Base-by-base conservation (phyloP, 805 yeast genomes). In the Ogataea sp. region DNA sequence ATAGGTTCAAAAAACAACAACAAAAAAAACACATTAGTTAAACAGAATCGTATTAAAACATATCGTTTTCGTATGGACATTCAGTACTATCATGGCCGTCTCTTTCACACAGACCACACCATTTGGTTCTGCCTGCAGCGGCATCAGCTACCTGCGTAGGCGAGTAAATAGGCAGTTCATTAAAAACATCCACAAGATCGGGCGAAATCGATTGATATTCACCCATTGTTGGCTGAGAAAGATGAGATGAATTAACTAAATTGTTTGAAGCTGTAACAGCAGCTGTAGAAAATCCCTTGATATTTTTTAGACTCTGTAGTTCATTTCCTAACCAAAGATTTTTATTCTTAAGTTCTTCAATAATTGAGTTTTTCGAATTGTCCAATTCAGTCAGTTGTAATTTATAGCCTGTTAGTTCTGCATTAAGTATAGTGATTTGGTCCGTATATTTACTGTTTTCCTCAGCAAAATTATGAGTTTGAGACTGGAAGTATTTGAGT, bases 91-190 rank as follows among this genome's bases (percentile, higher is more conserved):
- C 80, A 55, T 90, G 98, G 1, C 97, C 98, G 34, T 76, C 79
- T 39, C 86, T 67, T 57, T 90, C 97, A 62, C 98, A 90, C 39
- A 87, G 66, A 0, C 95, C 96, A 63, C 98, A 90, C 95, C 96
- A 90, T 45, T 75, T 70, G 21, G 64, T 64, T 33, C 89, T 70
- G 1, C 96, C 96, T 2, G 76, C 77, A 0, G 88, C 68, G 1
- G 89, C 83, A 55, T 86, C 93, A 13, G 60, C 53, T 17, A 60
- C 58, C 1, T 49, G 55, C 4, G 64, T 62, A 0, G 86, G 83
- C 30, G 61, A 56, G 41, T 73, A 76, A 1, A 78, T 65, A 24
- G 73, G 75, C 23, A 73, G 56, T 2, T 55, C 58, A 2, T 23
- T 23, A n/a, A 30, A 30, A 17, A 30, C 29, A 20, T 20, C 25